Evolutionary conservation across 2,329 filamentous ascomycete genomes (phyloP), one percentile per base, ranked within the genome.

Genomic region (Basipetospora sp.): DNA sequence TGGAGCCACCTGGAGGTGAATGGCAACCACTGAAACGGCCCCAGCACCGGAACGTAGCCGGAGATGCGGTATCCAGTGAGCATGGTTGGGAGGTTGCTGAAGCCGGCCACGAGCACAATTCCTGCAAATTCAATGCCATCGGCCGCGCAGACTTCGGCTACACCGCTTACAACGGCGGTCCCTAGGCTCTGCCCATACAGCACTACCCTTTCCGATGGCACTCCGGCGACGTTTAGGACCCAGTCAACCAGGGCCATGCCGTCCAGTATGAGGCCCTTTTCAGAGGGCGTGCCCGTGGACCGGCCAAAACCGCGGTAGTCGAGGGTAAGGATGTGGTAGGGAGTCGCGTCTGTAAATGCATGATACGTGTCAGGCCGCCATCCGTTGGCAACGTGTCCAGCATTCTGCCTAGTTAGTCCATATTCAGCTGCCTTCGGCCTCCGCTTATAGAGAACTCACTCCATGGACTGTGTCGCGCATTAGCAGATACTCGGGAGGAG

Each of bases 241-340:
- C 81, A 92, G 42, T 85, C 69, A 3, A 92, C 64, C 3, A 84
- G 60, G 0, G 84, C 67, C 3, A 80, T 64, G 13, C 78, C 84
- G 52, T 96, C 88, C 4, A 71, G 73, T 39, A 93, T 82, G 6
- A 96, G 60, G 0, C 88, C 88, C 26, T 69, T 60, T 59, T 96
- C 88, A 0, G 77, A 79, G 1, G 88, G 88, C 4, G 58, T 61
- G n/a, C 88, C 85, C 1, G 77, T 83, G 8, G 82, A 90, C 28
- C 73, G 68, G 1, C 86, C 87, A 48, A 84, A 94, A 5, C 87
- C 87, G 14, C 87, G 80, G 57, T 94, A 94, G 62, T 94, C 86
- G 48, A 94, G 76, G 28, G 84, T 74, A n/a, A 94, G 64, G 31
- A 94, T 71, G 52, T 94, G 87, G 39, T 86, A 76, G 0, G 69